Conservation (phyloP, 805 yeast genomes). For the Candida maesae region DNA sequence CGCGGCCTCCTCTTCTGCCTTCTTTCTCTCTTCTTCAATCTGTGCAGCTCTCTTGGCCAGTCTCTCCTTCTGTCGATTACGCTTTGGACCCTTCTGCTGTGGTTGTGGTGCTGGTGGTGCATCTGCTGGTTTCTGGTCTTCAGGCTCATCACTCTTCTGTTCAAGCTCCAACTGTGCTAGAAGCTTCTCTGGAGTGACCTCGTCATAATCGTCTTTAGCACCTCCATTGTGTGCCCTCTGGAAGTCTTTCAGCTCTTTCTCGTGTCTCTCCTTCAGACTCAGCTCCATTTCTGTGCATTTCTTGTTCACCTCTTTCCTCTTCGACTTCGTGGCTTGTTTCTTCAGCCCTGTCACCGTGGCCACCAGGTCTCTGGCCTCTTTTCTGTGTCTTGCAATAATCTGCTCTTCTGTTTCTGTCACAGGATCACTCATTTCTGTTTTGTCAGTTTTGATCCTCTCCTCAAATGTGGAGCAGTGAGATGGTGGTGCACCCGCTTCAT, state of each 20-base stretch:
- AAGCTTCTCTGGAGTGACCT: constrained; percentile 62
- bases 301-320: constrained; percentile 59
- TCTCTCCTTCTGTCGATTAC: constrained; percentile 84
- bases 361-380: constrained; percentile 62
- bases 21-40: constrained; percentile 53
- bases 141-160: constrained; percentile 21
- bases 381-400: constrained; percentile 57
- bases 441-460: too few relatives aligned
- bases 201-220: constrained; percentile 44
- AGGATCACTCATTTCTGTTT: constrained; percentile 5
- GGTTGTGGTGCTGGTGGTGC: constrained; percentile 16
- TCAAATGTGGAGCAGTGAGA: too few relatives aligned
- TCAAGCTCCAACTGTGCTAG: constrained; percentile 54
- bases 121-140: constrained; percentile 10
- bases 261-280: constrained; percentile 51
- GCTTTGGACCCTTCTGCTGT: constrained; percentile 39
- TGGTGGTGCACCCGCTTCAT: too few relatives aligned
- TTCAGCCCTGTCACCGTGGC: constrained; percentile 71
- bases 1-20: constrained; percentile 71
- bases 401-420: constrained; percentile 47
- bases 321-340: constrained; percentile 80
- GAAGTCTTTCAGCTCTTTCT: constrained; percentile 39
- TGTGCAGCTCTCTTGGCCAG: constrained; percentile 74
- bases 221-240: constrained; percentile 30
- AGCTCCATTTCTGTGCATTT: constrained; percentile 59